Base-by-base conservation (phyloP, 768 basidiomycete genomes). In the Tricholoma terreum region DNA sequence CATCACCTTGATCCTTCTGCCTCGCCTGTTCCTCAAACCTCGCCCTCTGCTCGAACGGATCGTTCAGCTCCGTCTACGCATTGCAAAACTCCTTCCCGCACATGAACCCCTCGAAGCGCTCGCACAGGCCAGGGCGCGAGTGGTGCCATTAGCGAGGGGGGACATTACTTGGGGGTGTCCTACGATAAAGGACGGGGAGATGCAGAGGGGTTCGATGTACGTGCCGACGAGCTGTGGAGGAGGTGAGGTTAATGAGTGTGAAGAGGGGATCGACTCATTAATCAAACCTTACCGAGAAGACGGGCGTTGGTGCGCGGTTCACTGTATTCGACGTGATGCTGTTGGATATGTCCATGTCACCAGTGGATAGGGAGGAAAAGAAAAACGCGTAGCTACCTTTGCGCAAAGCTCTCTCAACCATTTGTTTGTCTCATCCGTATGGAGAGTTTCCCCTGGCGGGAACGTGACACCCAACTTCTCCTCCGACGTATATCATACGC, bases 111-210 rank as follows among this genome's bases (percentile, higher is more conserved):
- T 99, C 97, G 77, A 99, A 99, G 15, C 97, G 94, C 73, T 99
- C 97, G 73, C 97, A 98, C 22, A 99, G 82, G 36, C 97, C 97
- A 0, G 94, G 92, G 40, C 92, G 86, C n/a, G 91, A 92, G 61
- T 97, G 92, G 73, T 98, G 95, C 84, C 90, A 92, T 79, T 99
- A 72, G 97, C 97, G 34, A 99, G 86, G 2, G 97, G 97, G 0
- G 96, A 98, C 97, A 99, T 99, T 63, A 98, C 93, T 78, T 98
- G 95, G 14, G 97, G 97, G 75, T 98, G 97, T 30, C 97, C 97
- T 60, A 96, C 94, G 63, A 99, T 98, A 81, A 99, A 99, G 4
- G 95, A 80, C 3, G 97, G 97, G 34, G 91, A 95, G 65, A 98
- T 84, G 75, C 97, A 99, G 55, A 98, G 87, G 30, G 90, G 91